phyloP scores from a whole-genome alignment of 768 basidiomycete species.

The Rhodosporidiobolus sp. region DNA sequence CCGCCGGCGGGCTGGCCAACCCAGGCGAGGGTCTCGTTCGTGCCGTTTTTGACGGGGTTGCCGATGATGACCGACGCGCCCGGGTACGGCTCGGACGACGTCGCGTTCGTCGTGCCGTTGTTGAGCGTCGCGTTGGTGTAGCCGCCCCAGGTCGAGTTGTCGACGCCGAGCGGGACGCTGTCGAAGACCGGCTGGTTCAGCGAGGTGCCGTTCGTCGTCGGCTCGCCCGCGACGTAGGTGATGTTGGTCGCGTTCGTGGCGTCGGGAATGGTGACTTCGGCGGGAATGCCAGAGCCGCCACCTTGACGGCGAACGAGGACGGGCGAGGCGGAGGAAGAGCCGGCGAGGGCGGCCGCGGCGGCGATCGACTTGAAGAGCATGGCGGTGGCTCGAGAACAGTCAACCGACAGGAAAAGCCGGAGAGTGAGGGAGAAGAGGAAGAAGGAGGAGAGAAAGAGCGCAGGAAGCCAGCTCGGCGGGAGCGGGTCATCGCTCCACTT shows the following conservation, averaged over 20 bases:
- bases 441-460: too few relatives aligned
- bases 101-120: background rate
- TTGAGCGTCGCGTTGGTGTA: conserved; percentile 5
- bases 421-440: too few relatives aligned
- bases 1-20: conserved; percentile 28
- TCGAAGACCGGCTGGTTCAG: conserved; percentile 10
- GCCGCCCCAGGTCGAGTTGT: background rate
- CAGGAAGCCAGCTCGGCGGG: too few relatives aligned
- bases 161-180: conserved; percentile 21
- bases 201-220: conserved; percentile 17
- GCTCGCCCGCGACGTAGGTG: background rate
- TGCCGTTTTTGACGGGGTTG: conserved; percentile 27
- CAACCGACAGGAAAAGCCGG: too few relatives aligned
- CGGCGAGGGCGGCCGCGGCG: conserved; percentile 10
- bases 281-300: conserved; percentile 7
- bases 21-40: conserved; percentile 27
- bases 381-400: background rate
- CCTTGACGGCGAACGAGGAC: conserved; percentile 23
- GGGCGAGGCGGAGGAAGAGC: conserved; percentile 17
- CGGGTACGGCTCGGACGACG: background rate
- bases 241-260: background rate
- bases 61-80: conserved; percentile 1
- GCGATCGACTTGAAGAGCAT: conserved; percentile 19
- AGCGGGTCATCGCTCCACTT: too few relatives aligned
- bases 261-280: background rate